Evolutionary conservation across 345 rosid species (phyloP).

Genomic region (Alliaria petiolata): DNA sequence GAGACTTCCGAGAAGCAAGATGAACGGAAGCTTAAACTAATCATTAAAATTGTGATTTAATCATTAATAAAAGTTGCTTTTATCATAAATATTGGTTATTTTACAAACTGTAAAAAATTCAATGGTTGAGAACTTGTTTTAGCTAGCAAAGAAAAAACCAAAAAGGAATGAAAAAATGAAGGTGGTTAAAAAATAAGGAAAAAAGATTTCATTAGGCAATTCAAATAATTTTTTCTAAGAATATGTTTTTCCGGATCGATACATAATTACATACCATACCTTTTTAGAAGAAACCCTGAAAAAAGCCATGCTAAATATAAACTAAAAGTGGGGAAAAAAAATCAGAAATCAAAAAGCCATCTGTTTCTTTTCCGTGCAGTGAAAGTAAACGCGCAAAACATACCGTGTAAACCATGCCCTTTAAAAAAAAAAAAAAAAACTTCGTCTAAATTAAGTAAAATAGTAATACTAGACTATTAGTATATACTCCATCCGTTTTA

Average conservation of each 20-base stretch:
- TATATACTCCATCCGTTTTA: too few species aligned
- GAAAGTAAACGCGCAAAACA: slow-evolving; percentile 12
- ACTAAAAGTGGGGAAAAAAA: neutral
- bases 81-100: too few species aligned
- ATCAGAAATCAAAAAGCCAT: neutral
- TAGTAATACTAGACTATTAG: neutral
- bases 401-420: neutral
- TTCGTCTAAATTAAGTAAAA: too few species aligned
- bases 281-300: neutral
- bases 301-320: neutral
- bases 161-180: too few species aligned
- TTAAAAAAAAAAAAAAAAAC: too few species aligned
- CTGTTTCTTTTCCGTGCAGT: neutral
- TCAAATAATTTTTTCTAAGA: neutral
- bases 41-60: neutral
- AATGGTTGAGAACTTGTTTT: neutral
- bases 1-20: slow-evolving; percentile 16
- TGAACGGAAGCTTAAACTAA: slow-evolving; percentile 12
- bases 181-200: neutral
- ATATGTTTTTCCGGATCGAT: neutral
- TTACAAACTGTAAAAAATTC: too few species aligned
- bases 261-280: neutral
- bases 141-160: too few species aligned
- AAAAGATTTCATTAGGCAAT: too few species aligned
- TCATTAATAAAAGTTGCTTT: neutral